phyloP scores from a whole-genome alignment of 164 flowering plant species.

The grape (Vitis vinifera) region ASM3070453v1 NC_081823.1:170501-171000 shows the following conservation, averaged over 20 bases:
- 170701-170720: not conserved
- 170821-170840: no score
- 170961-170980: not conserved
- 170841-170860: not conserved
- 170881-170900: not conserved
- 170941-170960: not conserved
- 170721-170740: not conserved
- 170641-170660: slow-evolving; percentile 85
- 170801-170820: not conserved
- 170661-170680: not conserved
- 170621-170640: slow-evolving; percentile 78
- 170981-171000: not conserved
- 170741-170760: not conserved
- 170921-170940: not conserved
- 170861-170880: not conserved
- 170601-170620: slow-evolving; percentile 60
- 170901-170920: not conserved
- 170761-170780: not conserved
- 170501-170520: slow-evolving; percentile 54
- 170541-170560: slow-evolving; percentile 57
- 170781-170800: not conserved
- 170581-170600: slow-evolving; percentile 53
- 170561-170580: slow-evolving; percentile 72
- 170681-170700: not conserved
- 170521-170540: slow-evolving; percentile 84